phyloP scores from a whole-genome alignment of 106 monocot species.

The Iris macrosiphon region DNA sequence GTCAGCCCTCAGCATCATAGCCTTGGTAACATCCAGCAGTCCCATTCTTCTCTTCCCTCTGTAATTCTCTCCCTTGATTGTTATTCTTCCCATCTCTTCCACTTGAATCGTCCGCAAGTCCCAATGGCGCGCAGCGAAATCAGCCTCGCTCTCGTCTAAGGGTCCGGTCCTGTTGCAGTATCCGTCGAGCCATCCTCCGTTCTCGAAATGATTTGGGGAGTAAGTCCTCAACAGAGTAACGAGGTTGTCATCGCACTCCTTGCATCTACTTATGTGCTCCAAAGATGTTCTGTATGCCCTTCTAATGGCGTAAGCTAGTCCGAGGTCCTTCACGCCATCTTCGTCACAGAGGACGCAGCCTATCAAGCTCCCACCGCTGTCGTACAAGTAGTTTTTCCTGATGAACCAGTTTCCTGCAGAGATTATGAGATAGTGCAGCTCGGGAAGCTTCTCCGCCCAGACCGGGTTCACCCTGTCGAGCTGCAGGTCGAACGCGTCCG shows the following conservation, averaged over 20 bases:
- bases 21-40: slow-evolving; percentile 55
- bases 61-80: no score
- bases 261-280: slow-evolving; percentile 15
- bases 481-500: slow-evolving; percentile 39
- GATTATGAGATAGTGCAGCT: slow-evolving; percentile 37
- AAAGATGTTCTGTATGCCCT: slow-evolving; percentile 30
- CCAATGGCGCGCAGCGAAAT: slow-evolving; percentile 6
- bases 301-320: slow-evolving; percentile 17
- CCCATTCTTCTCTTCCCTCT: slow-evolving; percentile 20
- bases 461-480: slow-evolving; percentile 32
- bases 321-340: slow-evolving; percentile 1
- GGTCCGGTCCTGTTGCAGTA: slow-evolving; percentile 49
- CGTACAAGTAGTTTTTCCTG: slow-evolving; percentile 42
- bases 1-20: slow-evolving; percentile 62
- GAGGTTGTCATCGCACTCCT: slow-evolving; percentile 20
- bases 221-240: slow-evolving; percentile 53
- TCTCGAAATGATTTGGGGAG: slow-evolving; percentile 50
- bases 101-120: slow-evolving; percentile 31
- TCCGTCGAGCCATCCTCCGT: slow-evolving; percentile 50
- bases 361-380: slow-evolving; percentile 9
- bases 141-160: slow-evolving; percentile 17
- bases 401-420: slow-evolving; percentile 70
- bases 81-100: slow-evolving; percentile 34
- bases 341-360: slow-evolving; percentile 57
- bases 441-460: slow-evolving; percentile 35